Evolutionary conservation across 805 yeast species (phyloP), one percentile per base, ranked within the genome.

Genomic region (Candida schatavii): DNA sequence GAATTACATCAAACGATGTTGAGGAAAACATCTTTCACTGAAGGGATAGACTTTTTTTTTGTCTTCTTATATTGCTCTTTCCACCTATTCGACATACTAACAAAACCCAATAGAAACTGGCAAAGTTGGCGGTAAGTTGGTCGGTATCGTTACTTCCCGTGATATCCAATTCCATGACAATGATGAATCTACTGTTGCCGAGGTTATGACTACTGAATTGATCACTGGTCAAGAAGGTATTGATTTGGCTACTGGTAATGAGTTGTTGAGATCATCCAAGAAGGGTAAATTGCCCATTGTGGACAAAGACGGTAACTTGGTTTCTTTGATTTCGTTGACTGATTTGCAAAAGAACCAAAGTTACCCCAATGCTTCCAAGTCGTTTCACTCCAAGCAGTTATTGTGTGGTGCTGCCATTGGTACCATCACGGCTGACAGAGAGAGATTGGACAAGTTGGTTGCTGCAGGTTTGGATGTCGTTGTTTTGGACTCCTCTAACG

Each of bases 351-450:
- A 93, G 79, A 93, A 93, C 74, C 84, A 85, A 73, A 78, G 80
- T 64, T 93, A 78, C 77, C 99, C 99, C 56, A 75, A 82, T 51
- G 99, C 99, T 43, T 89, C 97, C 51, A 93, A 93, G 74, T 86
- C 96, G 28, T 83, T 83, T 58, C 75, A 82, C 55, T 87, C 98
- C 41, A 93, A 93, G 77, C 99, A 93, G 76, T 79, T 93, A 64
- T 78, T 93, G 60, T 88, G 96, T 79, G 99, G 98, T 78, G 99
- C 99, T 56, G 95, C 99, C 50, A 81, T 93, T 62, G 99, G 99
- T 70, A 93, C 99, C 50, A 74, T 95, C 48, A 85, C 79, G 34
- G 84, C 87, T 56, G 99, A 93, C 72, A 86, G 78, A 62, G 84
- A 77, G 58, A 88, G 99, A 74, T 78, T 93, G 57, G 64, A 65